These are phyloP conservation scores for Xylaria bambusicola DNA, from an alignment of 495 filamentous ascomycete species.

Conservation along the genomic window DNA sequence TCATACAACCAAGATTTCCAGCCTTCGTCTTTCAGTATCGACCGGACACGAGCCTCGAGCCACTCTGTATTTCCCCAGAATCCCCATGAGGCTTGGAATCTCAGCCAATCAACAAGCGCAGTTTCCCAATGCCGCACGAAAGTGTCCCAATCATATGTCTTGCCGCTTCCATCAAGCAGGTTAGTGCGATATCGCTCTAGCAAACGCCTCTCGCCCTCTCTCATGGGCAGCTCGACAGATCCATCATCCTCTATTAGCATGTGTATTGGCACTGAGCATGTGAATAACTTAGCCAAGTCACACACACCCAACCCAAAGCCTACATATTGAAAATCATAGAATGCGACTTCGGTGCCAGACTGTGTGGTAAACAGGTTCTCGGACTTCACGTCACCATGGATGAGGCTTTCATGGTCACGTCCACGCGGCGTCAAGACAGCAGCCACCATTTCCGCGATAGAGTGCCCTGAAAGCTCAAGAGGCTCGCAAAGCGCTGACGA, in stretches of 20 bases:
- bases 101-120: conserved; percentile 50
- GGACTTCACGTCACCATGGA: conserved; percentile 52
- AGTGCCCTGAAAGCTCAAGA: conserved; percentile 7
- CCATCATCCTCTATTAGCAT: conserved; percentile 27
- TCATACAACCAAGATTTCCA: conserved; percentile 12
- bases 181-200: conserved; percentile 36
- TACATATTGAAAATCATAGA: conserved; percentile 53
- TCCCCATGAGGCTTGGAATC: conserved; percentile 52
- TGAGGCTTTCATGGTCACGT: conserved; percentile 37
- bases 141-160: conserved; percentile 39
- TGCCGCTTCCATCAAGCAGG: conserved; percentile 21
- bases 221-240: conserved; percentile 27
- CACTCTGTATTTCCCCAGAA: conserved; percentile 50
- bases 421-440: conserved; percentile 33
- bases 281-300: conserved; percentile 50
- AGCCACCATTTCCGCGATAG: conserved; percentile 34
- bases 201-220: conserved; percentile 35
- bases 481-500: conserved; percentile 29
- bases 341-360: conserved; percentile 37
- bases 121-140: conserved; percentile 48
- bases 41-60: conserved; percentile 40
- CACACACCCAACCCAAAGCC: conserved; percentile 47
- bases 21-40: conserved; percentile 25
- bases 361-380: conserved; percentile 42
- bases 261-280: conserved; percentile 33